phyloP scores from a whole-genome alignment of 768 basidiomycete genomes.

The Leccinum fibrillosum region DNA sequence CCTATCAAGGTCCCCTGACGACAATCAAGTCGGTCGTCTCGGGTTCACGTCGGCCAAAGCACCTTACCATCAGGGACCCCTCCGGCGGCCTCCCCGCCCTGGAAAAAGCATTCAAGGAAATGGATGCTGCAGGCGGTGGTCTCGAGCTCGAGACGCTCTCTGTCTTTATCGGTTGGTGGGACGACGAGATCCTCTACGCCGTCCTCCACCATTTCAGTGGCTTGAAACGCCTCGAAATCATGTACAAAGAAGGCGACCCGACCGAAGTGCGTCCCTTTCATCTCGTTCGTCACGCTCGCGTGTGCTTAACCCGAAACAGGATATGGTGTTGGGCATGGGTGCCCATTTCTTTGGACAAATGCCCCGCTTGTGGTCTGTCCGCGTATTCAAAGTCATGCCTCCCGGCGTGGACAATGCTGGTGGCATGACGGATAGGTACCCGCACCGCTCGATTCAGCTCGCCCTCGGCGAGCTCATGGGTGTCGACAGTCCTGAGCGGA shows the following conservation, averaged over 20 bases:
- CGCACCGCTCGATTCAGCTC: conserved; percentile 11
- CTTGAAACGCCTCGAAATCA: conserved; percentile 39
- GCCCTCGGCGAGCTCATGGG: conserved; percentile 10
- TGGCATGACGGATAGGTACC: conserved; percentile 7
- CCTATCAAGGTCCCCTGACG: conserved; percentile 26
- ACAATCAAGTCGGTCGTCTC: conserved; percentile 25
- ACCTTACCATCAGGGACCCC: conserved; percentile 26
- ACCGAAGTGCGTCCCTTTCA: conserved; percentile 36
- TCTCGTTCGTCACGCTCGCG: background rate
- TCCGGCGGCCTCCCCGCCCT: conserved; percentile 18
- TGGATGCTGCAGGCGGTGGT: conserved; percentile 19
- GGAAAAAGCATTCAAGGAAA: conserved; percentile 27
- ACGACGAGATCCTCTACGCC: conserved; percentile 44
- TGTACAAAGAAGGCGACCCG: conserved; percentile 36
- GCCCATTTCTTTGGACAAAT: conserved; percentile 40
- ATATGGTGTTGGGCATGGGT: conserved; percentile 41
- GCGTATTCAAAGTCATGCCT: conserved; percentile 33
- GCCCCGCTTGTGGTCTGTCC: conserved; percentile 36
- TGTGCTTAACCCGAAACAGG: conserved; percentile 18
- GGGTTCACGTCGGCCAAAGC: conserved; percentile 14
- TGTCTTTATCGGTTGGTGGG: conserved; percentile 41
- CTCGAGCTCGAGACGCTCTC: conserved; percentile 29
- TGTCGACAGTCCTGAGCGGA: conserved; percentile 10
- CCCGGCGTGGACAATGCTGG: conserved; percentile 9
- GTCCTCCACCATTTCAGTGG: conserved; percentile 35